Evolutionary conservation across 2,329 filamentous ascomycete genomes (phyloP), one percentile per base, ranked within the genome.

Genomic region (Saccharata proteae): DNA sequence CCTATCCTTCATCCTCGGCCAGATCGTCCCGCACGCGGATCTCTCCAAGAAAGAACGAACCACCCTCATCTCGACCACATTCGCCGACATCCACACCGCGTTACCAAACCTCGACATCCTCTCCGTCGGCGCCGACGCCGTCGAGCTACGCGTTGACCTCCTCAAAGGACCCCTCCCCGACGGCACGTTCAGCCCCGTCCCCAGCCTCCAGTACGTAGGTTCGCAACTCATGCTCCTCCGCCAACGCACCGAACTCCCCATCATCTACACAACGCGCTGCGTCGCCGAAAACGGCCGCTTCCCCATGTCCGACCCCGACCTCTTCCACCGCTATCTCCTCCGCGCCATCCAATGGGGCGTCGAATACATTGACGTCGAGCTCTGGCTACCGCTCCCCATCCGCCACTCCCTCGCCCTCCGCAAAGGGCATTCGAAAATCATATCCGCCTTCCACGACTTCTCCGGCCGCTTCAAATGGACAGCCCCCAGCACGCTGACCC

Each of bases 391-490:
- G 1, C 81, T 86, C 49, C 62, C 71, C 5, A 81, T 92, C 34
- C 67, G 83, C 39, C 65, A 65, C 39, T 67, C 63, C 37, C 57
- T 92, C 7, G 78, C 74, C 32, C 71, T 79, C 42, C 67, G 71
- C 32, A 77, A 78, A 42, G 82, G 82, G 2, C 80, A 75, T 55
- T 88, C 79, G 46, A 79, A 77, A 41, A 84, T 93, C 54, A 85
- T 92, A 62, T 88, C 82, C n/a, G 83, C 84, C 9, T 90, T 88
- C 47, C 84, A 92, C 52, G 83, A 90, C 58, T 88, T 88, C 47
- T 85, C 81, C 0, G 80, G 82, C 2, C 77, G 65, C 1, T 88
- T 88, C 65, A 81, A 77, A 46, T 92, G 83, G 83, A 78, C 79
- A 1, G 82, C 80, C 0, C 58, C 69, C 5, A 69, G 80, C 42